Conservation (phyloP, 192 early-diverging fungal species). For the Coemansia sp. region DNA sequence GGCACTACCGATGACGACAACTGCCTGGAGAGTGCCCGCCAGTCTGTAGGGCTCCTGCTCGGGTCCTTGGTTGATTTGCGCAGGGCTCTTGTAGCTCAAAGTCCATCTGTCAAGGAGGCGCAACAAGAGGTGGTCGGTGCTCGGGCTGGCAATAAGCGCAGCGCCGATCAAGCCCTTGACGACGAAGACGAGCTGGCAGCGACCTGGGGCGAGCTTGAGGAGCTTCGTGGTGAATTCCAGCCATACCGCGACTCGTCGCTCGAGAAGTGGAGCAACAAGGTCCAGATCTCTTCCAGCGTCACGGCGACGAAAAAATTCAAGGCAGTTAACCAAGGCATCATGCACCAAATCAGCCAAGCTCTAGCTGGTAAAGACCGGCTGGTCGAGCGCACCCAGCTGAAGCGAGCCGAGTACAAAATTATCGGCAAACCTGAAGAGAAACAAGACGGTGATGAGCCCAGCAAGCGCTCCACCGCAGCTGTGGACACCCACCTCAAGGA, state of each 20-base stretch:
- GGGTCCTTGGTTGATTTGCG: slow-evolving; percentile 34
- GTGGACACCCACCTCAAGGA: slow-evolving; percentile 65
- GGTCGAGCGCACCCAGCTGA: slow-evolving; percentile 83
- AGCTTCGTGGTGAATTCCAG: slow-evolving; percentile 53
- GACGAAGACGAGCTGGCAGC: slow-evolving; percentile 15
- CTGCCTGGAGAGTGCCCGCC: slow-evolving; percentile 15
- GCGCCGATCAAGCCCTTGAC: not conserved
- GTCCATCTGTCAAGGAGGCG: slow-evolving; percentile 17
- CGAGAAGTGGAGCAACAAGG: slow-evolving; percentile 93
- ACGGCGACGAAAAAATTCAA: slow-evolving; percentile 90
- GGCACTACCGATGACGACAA: not conserved
- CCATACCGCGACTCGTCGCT: slow-evolving; percentile 81
- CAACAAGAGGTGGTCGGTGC: not conserved
- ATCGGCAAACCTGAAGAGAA: slow-evolving; percentile 30
- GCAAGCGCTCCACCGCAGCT: slow-evolving; percentile 58
- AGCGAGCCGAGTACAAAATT: slow-evolving; percentile 66
- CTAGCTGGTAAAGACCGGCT: slow-evolving; percentile 72
- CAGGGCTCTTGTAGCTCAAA: slow-evolving; percentile 25
- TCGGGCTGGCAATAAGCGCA: slow-evolving; percentile 24
- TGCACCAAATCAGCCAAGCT: slow-evolving; percentile 71
- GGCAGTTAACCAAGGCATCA: slow-evolving; percentile 82
- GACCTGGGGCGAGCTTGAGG: slow-evolving; percentile 25
- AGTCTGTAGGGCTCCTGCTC: slow-evolving; percentile 25
- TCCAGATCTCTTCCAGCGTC: slow-evolving; percentile 67
- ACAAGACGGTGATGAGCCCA: slow-evolving; percentile 6